Percentiles rank a stretch among this genome's conserved stretches.
These are phyloP conservation scores for Asclepias syriaca DNA, from an alignment of 257 asterid genomes.

Conservation along the genomic window DNA sequence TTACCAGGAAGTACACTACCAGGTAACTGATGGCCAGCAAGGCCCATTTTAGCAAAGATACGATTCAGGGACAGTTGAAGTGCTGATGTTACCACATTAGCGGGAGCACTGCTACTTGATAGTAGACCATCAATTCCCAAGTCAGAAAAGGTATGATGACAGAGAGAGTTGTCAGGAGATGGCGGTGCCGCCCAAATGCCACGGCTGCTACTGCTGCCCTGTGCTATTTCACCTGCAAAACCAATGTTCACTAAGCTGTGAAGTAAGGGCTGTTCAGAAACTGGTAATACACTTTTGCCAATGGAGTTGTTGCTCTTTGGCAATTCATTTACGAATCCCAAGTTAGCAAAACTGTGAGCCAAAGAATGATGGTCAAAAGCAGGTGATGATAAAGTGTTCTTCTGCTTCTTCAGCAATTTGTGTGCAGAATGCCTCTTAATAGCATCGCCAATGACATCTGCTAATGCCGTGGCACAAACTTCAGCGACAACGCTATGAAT, in stretches of 20 bases:
- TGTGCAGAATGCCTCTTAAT: slow-evolving; percentile 16
- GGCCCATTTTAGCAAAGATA: slow-evolving; percentile 18
- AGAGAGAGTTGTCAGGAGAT: background rate
- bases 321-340: slow-evolving; percentile 12
- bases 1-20: background rate
- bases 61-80: slow-evolving; percentile 7
- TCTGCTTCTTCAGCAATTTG: background rate
- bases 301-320: background rate
- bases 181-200: background rate
- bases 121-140: background rate
- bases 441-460: slow-evolving; percentile 41
- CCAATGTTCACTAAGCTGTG: background rate
- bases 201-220: background rate
- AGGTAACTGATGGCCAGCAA: slow-evolving; percentile 6
- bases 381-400: slow-evolving; percentile 12
- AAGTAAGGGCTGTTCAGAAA: background rate
- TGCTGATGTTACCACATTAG: slow-evolving; percentile 7
- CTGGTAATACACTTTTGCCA: background rate
- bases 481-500: slow-evolving; percentile 20
- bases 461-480: slow-evolving; percentile 33
- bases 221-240: slow-evolving; percentile 4
- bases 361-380: slow-evolving; percentile 6
- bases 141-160: background rate
- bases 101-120: background rate
- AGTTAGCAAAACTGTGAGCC: slow-evolving; percentile 14